Evolutionary conservation across 768 basidiomycete species (phyloP).

Genomic region (Clavulina sp.): DNA sequence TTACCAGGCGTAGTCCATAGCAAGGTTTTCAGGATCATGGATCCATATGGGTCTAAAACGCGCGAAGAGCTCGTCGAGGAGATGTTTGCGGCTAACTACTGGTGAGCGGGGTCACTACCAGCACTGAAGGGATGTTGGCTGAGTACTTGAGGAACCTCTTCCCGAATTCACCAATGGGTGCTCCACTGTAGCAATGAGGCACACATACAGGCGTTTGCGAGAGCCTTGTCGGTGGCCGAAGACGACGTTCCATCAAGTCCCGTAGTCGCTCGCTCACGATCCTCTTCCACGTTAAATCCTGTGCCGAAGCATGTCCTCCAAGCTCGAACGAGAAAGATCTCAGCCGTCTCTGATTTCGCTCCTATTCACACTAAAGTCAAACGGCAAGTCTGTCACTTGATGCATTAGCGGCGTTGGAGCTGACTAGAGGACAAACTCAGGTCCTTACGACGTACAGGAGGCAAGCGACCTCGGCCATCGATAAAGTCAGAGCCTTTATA

Average conservation of each 20-base stretch:
- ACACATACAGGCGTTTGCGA: conserved; percentile 59
- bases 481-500: conserved; percentile 49
- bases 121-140: too few relatives aligned
- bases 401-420: not conserved
- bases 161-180: too few relatives aligned
- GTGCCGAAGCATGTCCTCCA: conserved; percentile 15
- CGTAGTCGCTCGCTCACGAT: conserved; percentile 18
- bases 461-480: conserved; percentile 18
- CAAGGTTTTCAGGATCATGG: too few relatives aligned
- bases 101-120: too few relatives aligned
- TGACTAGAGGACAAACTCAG: not conserved
- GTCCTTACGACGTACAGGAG: conserved; percentile 18
- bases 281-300: conserved; percentile 15
- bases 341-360: conserved; percentile 74
- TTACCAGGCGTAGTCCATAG: too few relatives aligned
- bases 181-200: too few relatives aligned
- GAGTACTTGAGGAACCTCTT: too few relatives aligned
- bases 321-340: conserved; percentile 55
- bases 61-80: not conserved
- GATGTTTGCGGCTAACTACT: not conserved
- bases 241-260: conserved; percentile 22
- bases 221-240: conserved; percentile 53
- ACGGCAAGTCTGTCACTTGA: conserved; percentile 27
- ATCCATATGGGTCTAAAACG: too few relatives aligned
- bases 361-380: conserved; percentile 76